phyloP scores from a whole-genome alignment of 2,329 filamentous ascomycete genomes.

The Cordyceps tenuipes region DNA sequence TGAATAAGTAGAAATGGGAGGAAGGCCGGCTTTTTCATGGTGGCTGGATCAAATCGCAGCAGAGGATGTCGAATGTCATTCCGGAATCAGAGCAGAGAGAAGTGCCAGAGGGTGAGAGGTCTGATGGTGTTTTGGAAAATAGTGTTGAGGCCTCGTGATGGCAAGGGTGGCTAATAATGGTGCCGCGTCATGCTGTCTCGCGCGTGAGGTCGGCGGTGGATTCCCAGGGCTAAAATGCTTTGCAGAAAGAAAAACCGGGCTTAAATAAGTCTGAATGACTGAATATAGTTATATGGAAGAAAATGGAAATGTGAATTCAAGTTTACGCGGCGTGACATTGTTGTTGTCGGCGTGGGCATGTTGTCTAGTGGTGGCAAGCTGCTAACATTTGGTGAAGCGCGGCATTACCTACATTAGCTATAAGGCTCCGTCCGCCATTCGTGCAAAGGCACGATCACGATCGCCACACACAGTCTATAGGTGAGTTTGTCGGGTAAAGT shows the following conservation, averaged over 20 bases:
- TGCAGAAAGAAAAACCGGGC: neutral
- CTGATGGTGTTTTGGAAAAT: neutral
- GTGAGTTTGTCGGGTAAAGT: too few species aligned
- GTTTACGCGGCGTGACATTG: neutral
- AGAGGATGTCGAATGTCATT: neutral
- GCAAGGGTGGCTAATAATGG: neutral
- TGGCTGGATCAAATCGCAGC: conserved; percentile 1
- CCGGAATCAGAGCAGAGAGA: neutral
- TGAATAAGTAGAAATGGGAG: neutral
- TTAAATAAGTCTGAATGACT: neutral
- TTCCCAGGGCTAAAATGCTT: neutral
- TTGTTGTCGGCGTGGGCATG: too few species aligned
- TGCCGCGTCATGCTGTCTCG: neutral
- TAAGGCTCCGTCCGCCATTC: too few species aligned
- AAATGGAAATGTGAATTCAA: neutral
- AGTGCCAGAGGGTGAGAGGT: neutral
- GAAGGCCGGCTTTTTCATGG: neutral
- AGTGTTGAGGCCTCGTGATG: neutral
- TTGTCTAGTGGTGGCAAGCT: too few species aligned
- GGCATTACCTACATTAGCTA: too few species aligned
- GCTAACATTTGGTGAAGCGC: too few species aligned
- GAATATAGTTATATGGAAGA: neutral
- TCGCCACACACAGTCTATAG: too few species aligned
- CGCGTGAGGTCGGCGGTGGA: neutral
- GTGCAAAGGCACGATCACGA: too few species aligned